These are phyloP conservation scores for Quercus lobata DNA, from an alignment of 331 rosid species.

Conservation along the genomic window DNA sequence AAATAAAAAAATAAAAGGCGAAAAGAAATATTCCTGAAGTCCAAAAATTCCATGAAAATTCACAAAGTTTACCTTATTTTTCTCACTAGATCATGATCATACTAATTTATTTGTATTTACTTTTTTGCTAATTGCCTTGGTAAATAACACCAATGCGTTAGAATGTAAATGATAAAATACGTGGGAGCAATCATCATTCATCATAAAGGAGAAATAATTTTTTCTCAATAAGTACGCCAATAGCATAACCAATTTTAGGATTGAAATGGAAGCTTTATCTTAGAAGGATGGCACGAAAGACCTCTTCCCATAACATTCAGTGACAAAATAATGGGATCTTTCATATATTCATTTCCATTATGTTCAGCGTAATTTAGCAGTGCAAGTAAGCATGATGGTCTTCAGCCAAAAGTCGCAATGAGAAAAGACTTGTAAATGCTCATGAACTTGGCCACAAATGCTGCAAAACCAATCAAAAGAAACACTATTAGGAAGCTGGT, in stretches of 20 bases:
- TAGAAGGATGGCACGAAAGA: not conserved
- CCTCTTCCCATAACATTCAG: not conserved
- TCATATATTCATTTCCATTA: not conserved
- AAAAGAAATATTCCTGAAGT: too few relatives aligned
- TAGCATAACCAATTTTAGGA: not conserved
- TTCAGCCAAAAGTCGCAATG: slow-evolving; percentile 78
- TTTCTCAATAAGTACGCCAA: not conserved
- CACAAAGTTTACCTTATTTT: too few relatives aligned
- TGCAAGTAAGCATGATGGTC: slow-evolving; percentile 6
- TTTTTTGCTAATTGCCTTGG: too few relatives aligned
- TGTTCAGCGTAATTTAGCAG: slow-evolving; percentile 4
- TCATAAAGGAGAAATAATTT: too few relatives aligned
- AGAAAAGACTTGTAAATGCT: slow-evolving; percentile 84
- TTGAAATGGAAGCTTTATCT: not conserved
- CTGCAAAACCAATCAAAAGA: slow-evolving; percentile 38
- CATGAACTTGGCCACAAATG: slow-evolving; percentile 96
- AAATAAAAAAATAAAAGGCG: too few relatives aligned
- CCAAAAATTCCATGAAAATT: too few relatives aligned
- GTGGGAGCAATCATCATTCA: too few relatives aligned
- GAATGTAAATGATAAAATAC: too few relatives aligned
- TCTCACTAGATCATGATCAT: too few relatives aligned
- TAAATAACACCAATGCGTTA: too few relatives aligned
- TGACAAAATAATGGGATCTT: not conserved
- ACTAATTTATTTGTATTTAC: too few relatives aligned
- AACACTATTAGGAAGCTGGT: not conserved